A percentile compares a stretch with the other conserved stretches of the same genome.
Conservation (phyloP, 257 asterid genomes). For the Solanum arcanum region DNA sequence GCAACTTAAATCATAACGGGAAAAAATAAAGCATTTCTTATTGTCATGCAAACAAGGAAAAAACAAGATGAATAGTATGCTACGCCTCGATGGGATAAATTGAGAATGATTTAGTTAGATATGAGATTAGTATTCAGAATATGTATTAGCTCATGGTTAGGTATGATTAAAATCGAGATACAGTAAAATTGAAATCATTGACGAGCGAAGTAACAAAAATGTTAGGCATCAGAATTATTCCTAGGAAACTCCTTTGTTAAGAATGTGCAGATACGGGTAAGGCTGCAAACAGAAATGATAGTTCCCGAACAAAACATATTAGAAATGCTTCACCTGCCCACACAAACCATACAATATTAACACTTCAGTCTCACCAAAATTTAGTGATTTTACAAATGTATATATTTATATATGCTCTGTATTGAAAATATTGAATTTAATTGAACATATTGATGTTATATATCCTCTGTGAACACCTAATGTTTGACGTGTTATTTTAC, state of each 20-base stretch:
- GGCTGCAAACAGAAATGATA: constrained; percentile 30
- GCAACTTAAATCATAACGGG: too few species aligned
- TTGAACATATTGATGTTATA: neutral
- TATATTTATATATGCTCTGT: neutral
- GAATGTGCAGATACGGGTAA: constrained; percentile 59
- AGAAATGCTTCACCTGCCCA: constrained; percentile 53
- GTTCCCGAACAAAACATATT: neutral
- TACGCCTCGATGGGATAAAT: neutral
- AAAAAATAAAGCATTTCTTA: too few species aligned
- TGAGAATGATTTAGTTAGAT: neutral
- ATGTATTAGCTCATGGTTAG: neutral
- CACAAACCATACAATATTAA: neutral
- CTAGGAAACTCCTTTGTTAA: constrained; percentile 77
- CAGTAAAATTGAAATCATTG: neutral
- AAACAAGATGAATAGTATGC: neutral
- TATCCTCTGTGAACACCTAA: too few species aligned
- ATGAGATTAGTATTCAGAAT: neutral
- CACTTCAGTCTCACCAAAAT: neutral
- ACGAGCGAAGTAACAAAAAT: neutral
- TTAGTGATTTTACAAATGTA: too few species aligned
- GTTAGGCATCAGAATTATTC: constrained; percentile 24
- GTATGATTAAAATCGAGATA: neutral
- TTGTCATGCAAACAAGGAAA: neutral
- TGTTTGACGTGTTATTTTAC: too few species aligned
- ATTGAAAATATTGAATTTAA: neutral